These are phyloP conservation scores for Xylaria sp. DNA, from an alignment of 2,329 filamentous ascomycete species.

Conservation along the genomic window DNA sequence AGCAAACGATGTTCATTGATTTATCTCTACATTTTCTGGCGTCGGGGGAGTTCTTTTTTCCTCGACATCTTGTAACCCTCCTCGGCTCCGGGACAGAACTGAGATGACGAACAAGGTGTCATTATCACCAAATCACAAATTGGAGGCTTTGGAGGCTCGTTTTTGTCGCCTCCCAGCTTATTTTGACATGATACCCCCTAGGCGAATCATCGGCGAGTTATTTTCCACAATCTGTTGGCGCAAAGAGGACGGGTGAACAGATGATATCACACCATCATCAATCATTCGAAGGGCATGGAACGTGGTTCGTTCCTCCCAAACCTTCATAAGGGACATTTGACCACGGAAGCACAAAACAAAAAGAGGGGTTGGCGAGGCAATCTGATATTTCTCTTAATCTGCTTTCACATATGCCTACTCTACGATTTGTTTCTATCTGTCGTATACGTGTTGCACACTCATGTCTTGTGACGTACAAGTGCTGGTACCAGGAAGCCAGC, in stretches of 20 bases:
- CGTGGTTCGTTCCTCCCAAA: neutral
- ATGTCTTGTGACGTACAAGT: neutral
- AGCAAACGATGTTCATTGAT: constrained; percentile 21
- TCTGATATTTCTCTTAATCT: neutral
- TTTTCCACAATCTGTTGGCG: constrained; percentile 8
- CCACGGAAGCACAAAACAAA: constrained; percentile 5
- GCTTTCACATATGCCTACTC: neutral
- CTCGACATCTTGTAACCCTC: constrained; percentile 10
- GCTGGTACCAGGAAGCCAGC: neutral
- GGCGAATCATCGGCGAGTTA: constrained; percentile 5
- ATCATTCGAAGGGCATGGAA: constrained; percentile 17
- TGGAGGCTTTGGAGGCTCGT: constrained; percentile 3
- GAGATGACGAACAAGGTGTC: constrained; percentile 9
- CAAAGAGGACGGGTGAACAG: constrained; percentile 1
- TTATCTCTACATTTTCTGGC: neutral
- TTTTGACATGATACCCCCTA: constrained; percentile 33
- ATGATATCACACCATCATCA: constrained; percentile 12
- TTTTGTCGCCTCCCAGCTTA: neutral
- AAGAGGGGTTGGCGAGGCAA: constrained; percentile 1
- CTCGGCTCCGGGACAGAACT: constrained; percentile 5
- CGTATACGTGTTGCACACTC: neutral
- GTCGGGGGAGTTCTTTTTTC: neutral
- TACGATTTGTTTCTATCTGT: no score
- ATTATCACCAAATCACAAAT: constrained; percentile 7
- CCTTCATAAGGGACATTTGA: neutral